phyloP scores from a whole-genome alignment of 805 yeast species.

The Nakazawaea wickerhamii region DNA sequence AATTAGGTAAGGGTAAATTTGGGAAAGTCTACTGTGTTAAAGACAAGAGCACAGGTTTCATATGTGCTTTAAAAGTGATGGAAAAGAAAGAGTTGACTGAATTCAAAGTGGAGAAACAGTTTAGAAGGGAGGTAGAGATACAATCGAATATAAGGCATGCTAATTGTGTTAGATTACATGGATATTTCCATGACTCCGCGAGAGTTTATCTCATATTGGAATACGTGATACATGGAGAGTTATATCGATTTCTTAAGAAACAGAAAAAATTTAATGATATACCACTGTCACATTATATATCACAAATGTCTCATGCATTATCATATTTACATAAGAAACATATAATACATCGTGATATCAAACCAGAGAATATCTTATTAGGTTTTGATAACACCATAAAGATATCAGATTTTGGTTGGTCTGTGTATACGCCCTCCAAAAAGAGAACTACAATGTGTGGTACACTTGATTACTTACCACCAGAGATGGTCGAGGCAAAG shows the following conservation, averaged over 20 bases:
- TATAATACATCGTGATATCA: slow-evolving; percentile 87
- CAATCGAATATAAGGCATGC: slow-evolving; percentile 77
- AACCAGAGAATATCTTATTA: slow-evolving; percentile 86
- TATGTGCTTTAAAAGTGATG: slow-evolving; percentile 92
- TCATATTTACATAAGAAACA: slow-evolving; percentile 71
- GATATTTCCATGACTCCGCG: slow-evolving; percentile 76
- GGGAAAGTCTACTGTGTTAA: slow-evolving; percentile 89
- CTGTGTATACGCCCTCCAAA: slow-evolving; percentile 58
- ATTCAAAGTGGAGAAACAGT: slow-evolving; percentile 76
- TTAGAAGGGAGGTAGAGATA: slow-evolving; percentile 87
- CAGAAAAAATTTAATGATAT: slow-evolving; percentile 66
- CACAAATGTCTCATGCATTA: slow-evolving; percentile 79
- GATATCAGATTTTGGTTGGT: slow-evolving; percentile 95
- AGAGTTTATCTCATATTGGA: slow-evolving; percentile 83
- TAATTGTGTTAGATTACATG: slow-evolving; percentile 74
- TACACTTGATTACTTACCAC: slow-evolving; percentile 89
- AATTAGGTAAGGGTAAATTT: slow-evolving; percentile 88
- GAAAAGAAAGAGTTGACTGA: slow-evolving; percentile 71
- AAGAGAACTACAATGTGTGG: slow-evolving; percentile 87
- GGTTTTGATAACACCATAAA: slow-evolving; percentile 74
- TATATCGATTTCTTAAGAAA: slow-evolving; percentile 67
- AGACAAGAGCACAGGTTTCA: slow-evolving; percentile 67
- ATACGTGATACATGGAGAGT: slow-evolving; percentile 80
- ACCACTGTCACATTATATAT: slow-evolving; percentile 72
- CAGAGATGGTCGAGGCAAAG: slow-evolving; percentile 85